Base-by-base conservation (phyloP, 192 early-diverging fungal genomes). In the Podila minutissima region DNA sequence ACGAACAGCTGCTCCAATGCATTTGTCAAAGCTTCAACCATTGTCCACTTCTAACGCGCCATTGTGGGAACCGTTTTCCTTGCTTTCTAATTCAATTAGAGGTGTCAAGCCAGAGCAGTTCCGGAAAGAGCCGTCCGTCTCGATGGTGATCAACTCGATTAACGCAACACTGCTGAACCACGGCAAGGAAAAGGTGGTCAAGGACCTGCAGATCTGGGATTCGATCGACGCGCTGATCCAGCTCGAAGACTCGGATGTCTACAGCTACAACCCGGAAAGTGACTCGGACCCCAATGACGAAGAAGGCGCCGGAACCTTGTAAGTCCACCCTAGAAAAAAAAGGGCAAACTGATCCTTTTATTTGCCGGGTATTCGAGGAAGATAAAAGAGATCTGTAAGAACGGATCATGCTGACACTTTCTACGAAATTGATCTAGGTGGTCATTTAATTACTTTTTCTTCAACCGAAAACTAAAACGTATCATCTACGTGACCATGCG, bases 381-480 rank as follows among this genome's bases (percentile, higher is more conserved):
- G 20, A 19, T 3, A 3, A 7, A 33, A 20, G 46, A 35, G 2
- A 15, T 19, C 15, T 17, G 15, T 17, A 8, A 46, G 41, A 46
- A 46, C 15, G 13, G 15, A 17, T 15, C 11, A 12, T 55, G 22
- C 53, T 55, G 22, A 55, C 20, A 55, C 3, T 24, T 24, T 55
- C 8, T 55, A 7, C 5, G 53, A 55, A 24, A 24, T 24, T 24
- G 2, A 53, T 46, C 29, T 71, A 96, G 94, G 57, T 97, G 95
- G 97, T 95, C 95, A 33, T 95, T 97, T 83, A 96, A 99, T 89
- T 97, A 96, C 89, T 98, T 99, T 75, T 98, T 99, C 86, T 93
- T 94, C 70, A 98, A 99, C 83, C 90, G 92, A 66, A 92, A 92
- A 72, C 82, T 96, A 74, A 97, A 96, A 82, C 88, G 96, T 58